phyloP scores from a whole-genome alignment of 768 basidiomycete species.

The Paxillus ammoniavirescens region DNA sequence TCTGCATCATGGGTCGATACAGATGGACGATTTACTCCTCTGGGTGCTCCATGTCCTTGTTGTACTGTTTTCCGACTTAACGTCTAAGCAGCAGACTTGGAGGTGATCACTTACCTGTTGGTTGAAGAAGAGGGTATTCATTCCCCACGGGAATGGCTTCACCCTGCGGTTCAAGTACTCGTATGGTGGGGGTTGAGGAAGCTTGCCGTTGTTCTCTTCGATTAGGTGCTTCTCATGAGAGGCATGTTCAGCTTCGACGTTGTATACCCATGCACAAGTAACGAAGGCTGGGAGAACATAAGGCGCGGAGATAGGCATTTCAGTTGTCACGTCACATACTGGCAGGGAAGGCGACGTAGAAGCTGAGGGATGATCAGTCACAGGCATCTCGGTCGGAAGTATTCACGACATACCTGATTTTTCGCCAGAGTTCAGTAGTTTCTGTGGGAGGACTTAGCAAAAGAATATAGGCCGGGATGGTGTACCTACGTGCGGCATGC shows the following conservation, averaged over 20 bases:
- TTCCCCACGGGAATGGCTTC: constrained; percentile 87
- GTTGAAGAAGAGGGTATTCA: constrained; percentile 83
- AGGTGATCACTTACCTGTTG: constrained; percentile 48
- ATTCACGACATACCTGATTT: constrained; percentile 63
- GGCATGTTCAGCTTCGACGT: constrained; percentile 60
- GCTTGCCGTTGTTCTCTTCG: constrained; percentile 67
- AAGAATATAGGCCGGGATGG: constrained; percentile 1
- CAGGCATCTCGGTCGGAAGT: neutral
- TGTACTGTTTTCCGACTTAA: constrained; percentile 40
- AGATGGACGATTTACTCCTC: constrained; percentile 13
- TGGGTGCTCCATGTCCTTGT: constrained; percentile 57
- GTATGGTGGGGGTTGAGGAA: constrained; percentile 70
- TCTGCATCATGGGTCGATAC: neutral
- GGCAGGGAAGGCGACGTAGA: constrained; percentile 71
- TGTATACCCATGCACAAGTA: constrained; percentile 45
- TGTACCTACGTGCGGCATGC: constrained; percentile 59
- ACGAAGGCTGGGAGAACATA: constrained; percentile 18
- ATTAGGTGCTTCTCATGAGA: constrained; percentile 70
- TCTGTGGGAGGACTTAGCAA: constrained; percentile 40
- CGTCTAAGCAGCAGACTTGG: neutral
- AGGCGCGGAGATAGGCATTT: constrained; percentile 11
- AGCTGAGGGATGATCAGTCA: constrained; percentile 39
- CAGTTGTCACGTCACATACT: constrained; percentile 47
- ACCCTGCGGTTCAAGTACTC: constrained; percentile 73
- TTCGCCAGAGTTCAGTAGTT: constrained; percentile 80